phyloP scores from a whole-genome alignment of 2,329 filamentous ascomycete genomes.

The Orbilia blumenaviensis region DNA sequence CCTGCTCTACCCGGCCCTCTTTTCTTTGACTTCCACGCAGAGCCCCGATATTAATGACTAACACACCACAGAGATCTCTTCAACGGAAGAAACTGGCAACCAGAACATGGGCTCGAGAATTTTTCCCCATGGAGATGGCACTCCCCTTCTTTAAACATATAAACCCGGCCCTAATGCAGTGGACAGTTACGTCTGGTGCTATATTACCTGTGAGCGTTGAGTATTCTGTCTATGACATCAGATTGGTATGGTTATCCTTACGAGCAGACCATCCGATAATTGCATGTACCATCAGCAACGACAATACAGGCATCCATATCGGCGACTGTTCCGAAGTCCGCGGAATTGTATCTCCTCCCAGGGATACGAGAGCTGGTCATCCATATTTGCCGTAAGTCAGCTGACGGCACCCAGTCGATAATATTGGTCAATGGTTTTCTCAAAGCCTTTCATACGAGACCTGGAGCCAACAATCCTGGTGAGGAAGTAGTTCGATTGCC shows the following conservation, averaged over 20 bases:
- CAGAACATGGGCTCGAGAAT: neutral
- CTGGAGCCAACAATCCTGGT: neutral
- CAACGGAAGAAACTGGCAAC: neutral
- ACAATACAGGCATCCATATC: neutral
- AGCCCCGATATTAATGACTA: no score
- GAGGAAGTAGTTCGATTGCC: neutral
- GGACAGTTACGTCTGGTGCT: neutral
- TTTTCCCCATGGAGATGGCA: neutral
- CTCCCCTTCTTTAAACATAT: neutral
- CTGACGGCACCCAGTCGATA: constrained; percentile 11
- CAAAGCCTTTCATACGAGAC: neutral
- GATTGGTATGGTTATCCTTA: neutral
- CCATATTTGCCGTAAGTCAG: neutral
- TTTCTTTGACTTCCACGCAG: no score
- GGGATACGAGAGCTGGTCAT: constrained; percentile 4
- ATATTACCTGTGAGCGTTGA: neutral
- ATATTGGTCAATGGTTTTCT: constrained; percentile 14
- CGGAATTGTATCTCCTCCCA: constrained; percentile 2
- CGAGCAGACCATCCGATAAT: constrained; percentile 2
- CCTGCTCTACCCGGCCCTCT: no score
- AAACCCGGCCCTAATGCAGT: constrained; percentile 6
- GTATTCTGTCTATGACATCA: neutral
- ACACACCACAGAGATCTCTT: neutral
- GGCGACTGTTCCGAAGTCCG: neutral
- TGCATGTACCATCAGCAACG: neutral